Evolutionary conservation across 495 filamentous ascomycete genomes (phyloP).

Genomic region (Viridothelium virens): DNA sequence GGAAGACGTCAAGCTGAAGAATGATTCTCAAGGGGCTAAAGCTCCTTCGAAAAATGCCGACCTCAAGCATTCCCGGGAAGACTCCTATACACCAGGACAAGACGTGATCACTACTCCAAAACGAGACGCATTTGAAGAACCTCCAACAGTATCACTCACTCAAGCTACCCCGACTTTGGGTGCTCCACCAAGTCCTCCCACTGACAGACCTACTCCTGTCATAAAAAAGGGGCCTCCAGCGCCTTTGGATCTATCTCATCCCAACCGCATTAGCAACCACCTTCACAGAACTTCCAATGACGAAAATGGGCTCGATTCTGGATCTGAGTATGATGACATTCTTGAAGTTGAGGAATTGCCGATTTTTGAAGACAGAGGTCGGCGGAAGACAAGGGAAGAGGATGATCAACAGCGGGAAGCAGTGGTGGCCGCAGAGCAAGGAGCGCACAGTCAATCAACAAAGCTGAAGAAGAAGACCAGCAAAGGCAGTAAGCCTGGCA

Average conservation of each 20-base stretch:
- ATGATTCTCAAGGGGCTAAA: background rate
- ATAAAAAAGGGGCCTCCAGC: conserved; percentile 71
- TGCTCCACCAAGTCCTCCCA: conserved; percentile 2
- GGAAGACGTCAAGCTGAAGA: background rate
- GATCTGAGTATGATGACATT: conserved; percentile 78
- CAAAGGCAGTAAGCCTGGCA: conserved; percentile 15
- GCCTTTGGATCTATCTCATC: conserved; percentile 60
- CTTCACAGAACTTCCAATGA: background rate
- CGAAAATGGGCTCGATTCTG: conserved; percentile 43
- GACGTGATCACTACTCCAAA: conserved; percentile 6
- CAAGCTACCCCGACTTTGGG: conserved; percentile 31
- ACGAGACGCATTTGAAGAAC: background rate
- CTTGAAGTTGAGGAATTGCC: conserved; percentile 57
- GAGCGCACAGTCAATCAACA: conserved; percentile 56
- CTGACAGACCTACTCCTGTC: conserved; percentile 13
- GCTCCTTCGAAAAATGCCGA: background rate
- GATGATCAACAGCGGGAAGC: conserved; percentile 75
- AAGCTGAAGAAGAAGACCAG: conserved; percentile 44
- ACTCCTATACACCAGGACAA: conserved; percentile 5
- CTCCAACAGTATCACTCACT: conserved; percentile 26
- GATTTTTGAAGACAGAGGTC: conserved; percentile 54
- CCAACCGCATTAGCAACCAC: conserved; percentile 2
- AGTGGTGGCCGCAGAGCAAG: conserved; percentile 53
- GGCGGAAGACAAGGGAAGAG: conserved; percentile 78
- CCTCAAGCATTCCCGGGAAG: background rate